Percentiles rank a stretch among this genome's conserved stretches.
These are phyloP conservation scores for Paspalum notatum DNA, from an alignment of 176 grass and related monocot genomes.

Conservation along the genomic window DNA sequence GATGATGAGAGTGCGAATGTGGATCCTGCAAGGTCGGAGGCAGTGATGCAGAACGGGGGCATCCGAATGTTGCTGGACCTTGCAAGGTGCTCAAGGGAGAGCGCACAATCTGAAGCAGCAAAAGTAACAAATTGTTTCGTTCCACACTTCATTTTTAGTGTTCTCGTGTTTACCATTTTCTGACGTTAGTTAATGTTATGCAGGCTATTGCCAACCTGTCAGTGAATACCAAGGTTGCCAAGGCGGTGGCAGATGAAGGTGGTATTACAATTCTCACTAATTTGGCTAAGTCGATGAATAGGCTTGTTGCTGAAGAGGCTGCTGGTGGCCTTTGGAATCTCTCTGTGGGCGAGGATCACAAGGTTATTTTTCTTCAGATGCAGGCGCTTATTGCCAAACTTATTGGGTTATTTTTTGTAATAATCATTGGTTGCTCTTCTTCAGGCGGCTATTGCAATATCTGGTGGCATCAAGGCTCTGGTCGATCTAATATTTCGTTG, in stretches of 20 bases:
- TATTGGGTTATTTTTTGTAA: conserved; percentile 20
- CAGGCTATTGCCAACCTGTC: conserved; percentile 99
- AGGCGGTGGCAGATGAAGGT: conserved; percentile 93
- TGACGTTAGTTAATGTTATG: conserved; percentile 36
- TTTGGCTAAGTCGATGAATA: conserved; percentile 86
- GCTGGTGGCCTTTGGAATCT: conserved; percentile 99
- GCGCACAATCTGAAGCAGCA: conserved; percentile 91
- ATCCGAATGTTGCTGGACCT: conserved; percentile 86
- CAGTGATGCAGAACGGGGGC: conserved; percentile 86
- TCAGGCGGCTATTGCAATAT: conserved; percentile 80
- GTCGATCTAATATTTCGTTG: conserved; percentile 96
- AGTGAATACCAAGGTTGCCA: conserved; percentile 90
- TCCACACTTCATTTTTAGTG: conserved; percentile 14
- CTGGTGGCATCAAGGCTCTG: conserved; percentile 89
- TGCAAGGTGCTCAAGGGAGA: conserved; percentile 88
- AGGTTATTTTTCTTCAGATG: conserved; percentile 65
- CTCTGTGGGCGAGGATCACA: conserved; percentile 96
- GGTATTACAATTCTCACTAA: conserved; percentile 84
- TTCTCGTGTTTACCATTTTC: conserved; percentile 20
- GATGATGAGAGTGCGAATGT: conserved; percentile 92
- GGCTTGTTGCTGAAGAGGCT: conserved; percentile 97
- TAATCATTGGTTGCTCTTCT: conserved; percentile 43
- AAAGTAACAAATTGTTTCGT: conserved; percentile 64
- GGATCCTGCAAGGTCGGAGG: conserved; percentile 86
- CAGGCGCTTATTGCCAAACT: conserved; percentile 26